Conservation (phyloP, 768 basidiomycete genomes). For the Pisolithus marmoratus region DNA sequence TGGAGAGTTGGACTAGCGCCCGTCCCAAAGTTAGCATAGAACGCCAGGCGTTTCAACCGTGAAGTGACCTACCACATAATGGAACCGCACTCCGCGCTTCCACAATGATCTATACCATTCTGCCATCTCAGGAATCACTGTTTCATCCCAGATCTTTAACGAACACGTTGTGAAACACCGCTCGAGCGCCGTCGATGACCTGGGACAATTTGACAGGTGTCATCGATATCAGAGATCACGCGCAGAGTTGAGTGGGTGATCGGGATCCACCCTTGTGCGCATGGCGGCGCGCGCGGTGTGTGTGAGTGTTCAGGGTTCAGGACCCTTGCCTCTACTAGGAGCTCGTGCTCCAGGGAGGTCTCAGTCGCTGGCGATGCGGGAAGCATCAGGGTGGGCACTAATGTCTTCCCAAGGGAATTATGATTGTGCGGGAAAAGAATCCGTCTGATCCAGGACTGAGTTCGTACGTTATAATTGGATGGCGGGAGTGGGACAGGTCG, state of each 20-base stretch:
- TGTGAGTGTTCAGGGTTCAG: slow-evolving; percentile 34
- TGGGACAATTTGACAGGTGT: slow-evolving; percentile 70
- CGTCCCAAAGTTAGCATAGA: neutral
- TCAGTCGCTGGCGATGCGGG: slow-evolving; percentile 57
- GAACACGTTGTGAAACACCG: slow-evolving; percentile 88
- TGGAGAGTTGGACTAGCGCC: slow-evolving; percentile 77
- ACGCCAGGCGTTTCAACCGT: neutral
- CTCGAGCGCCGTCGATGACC: slow-evolving; percentile 71
- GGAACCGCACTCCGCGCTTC: slow-evolving; percentile 68
- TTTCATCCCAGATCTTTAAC: slow-evolving; percentile 77
- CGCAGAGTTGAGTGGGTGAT: slow-evolving; percentile 63
- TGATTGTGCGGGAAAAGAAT: slow-evolving; percentile 60
- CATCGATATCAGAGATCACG: slow-evolving; percentile 91
- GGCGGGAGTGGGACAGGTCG: slow-evolving; percentile 26
- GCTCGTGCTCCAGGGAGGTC: slow-evolving; percentile 34
- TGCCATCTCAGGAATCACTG: slow-evolving; percentile 77
- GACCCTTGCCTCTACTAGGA: slow-evolving; percentile 51
- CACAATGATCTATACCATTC: slow-evolving; percentile 72
- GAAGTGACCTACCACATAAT: slow-evolving; percentile 70
- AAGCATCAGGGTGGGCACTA: slow-evolving; percentile 51
- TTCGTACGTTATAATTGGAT: slow-evolving; percentile 45
- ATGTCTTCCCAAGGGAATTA: slow-evolving; percentile 66
- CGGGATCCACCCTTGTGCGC: slow-evolving; percentile 31
- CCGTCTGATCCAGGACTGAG: slow-evolving; percentile 65
- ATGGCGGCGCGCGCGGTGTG: slow-evolving; percentile 31